These are phyloP conservation scores for Scalesia atractyloides DNA, from an alignment of 129 eudicot genomes.

Conservation along the genomic window DNA sequence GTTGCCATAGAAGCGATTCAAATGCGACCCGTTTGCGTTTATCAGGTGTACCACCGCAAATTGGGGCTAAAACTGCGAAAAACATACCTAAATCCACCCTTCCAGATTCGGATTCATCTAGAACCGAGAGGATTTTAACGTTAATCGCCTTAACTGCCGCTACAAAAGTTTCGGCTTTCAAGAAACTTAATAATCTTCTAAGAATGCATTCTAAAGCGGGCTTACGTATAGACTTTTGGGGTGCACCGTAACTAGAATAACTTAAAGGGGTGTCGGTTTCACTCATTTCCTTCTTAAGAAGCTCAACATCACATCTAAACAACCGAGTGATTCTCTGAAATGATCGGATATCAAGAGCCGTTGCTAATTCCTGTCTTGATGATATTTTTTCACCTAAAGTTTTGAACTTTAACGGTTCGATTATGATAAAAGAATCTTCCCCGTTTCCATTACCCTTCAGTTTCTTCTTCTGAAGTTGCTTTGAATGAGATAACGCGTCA, in stretches of 20 bases:
- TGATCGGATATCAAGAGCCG: slow-evolving; percentile 75
- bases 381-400: slow-evolving; percentile 74
- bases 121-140: slow-evolving; percentile 71
- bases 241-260: slow-evolving; percentile 81
- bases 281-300: slow-evolving; percentile 77
- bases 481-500: slow-evolving; percentile 88
- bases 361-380: slow-evolving; percentile 60
- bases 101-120: slow-evolving; percentile 85
- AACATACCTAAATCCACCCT: slow-evolving; percentile 96
- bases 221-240: slow-evolving; percentile 88
- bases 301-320: slow-evolving; percentile 81
- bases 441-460: slow-evolving; percentile 74
- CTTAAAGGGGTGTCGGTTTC: slow-evolving; percentile 72
- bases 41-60: slow-evolving; percentile 80
- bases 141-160: slow-evolving; percentile 87
- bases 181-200: slow-evolving; percentile 64
- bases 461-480: slow-evolving; percentile 88
- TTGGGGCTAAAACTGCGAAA: slow-evolving; percentile 82
- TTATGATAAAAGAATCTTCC: slow-evolving; percentile 60
- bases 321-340: slow-evolving; percentile 85
- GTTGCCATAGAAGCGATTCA: slow-evolving; percentile 85
- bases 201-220: slow-evolving; percentile 79
- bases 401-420: slow-evolving; percentile 75
- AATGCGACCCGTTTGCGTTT: slow-evolving; percentile 78
- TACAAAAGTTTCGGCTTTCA: slow-evolving; percentile 91